Evolutionary conservation across 2,329 filamentous ascomycete genomes (phyloP).

Genomic region (Metarhizium sp.): DNA sequence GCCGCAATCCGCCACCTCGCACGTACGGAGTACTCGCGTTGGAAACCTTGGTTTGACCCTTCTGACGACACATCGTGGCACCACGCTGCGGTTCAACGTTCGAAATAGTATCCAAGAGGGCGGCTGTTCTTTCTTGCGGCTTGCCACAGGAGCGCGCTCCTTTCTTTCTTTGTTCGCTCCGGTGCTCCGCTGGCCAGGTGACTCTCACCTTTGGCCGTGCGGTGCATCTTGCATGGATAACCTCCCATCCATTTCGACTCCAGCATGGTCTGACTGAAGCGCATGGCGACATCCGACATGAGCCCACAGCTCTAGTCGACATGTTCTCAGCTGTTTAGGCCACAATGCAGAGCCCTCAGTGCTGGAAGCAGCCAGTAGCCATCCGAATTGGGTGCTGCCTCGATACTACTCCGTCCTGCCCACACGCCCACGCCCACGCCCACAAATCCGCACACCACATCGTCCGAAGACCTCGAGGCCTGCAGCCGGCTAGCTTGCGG

Average conservation of each 20-base stretch:
- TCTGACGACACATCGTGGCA: not conserved
- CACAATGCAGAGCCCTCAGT: not conserved
- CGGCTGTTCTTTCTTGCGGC: not conserved
- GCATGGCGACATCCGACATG: slow-evolving; percentile 3
- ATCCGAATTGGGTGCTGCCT: not conserved
- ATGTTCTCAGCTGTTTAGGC: not conserved
- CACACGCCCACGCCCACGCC: not conserved
- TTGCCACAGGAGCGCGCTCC: not conserved
- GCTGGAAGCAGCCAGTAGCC: not conserved
- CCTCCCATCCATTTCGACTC: not conserved
- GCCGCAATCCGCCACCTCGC: not conserved
- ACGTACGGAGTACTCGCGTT: too few relatives aligned
- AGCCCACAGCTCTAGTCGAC: not conserved
- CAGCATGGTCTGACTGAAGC: not conserved
- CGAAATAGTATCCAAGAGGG: too few relatives aligned
- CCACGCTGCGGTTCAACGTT: too few relatives aligned
- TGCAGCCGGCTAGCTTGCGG: not conserved
- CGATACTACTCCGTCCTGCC: not conserved
- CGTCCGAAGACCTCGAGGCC: not conserved
- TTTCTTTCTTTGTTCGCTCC: not conserved
- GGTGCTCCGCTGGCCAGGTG: not conserved
- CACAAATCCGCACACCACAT: too few relatives aligned
- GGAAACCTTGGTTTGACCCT: not conserved
- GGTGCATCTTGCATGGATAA: not conserved
- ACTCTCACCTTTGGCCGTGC: not conserved